A percentile compares a stretch with the other conserved stretches of the same genome.
Evolutionary conservation across 2,329 filamentous ascomycete genomes (phyloP).

Genomic region (Ceratocystis ficicola): DNA sequence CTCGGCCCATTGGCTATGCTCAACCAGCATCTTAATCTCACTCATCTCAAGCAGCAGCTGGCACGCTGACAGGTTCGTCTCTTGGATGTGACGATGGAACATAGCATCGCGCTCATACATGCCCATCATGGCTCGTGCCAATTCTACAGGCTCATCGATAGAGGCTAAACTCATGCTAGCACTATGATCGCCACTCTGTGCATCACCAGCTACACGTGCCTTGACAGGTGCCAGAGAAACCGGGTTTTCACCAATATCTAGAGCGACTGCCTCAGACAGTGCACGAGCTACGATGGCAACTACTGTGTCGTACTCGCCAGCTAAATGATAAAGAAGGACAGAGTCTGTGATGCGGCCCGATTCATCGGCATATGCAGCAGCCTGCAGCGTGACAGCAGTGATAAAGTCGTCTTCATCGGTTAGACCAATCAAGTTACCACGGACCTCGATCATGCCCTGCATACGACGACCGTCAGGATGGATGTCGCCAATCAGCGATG

Average conservation of each 20-base stretch:
- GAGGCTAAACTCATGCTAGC: constrained; percentile 31
- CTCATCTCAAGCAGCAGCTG: constrained; percentile 48
- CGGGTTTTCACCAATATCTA: constrained; percentile 72
- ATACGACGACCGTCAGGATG: constrained; percentile 73
- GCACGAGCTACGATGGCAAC: constrained; percentile 79
- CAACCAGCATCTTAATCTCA: constrained; percentile 46
- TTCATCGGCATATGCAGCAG: constrained; percentile 84
- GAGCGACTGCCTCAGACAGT: constrained; percentile 75
- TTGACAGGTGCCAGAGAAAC: constrained; percentile 69
- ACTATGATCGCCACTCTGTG: constrained; percentile 47
- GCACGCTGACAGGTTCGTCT: constrained; percentile 46
- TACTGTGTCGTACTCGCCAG: constrained; percentile 92
- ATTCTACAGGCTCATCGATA: constrained; percentile 48
- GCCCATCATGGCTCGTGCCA: constrained; percentile 48
- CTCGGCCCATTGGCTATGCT: constrained; percentile 44
- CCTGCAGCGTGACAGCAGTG: constrained; percentile 82
- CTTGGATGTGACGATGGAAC: constrained; percentile 47
- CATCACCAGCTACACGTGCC: constrained; percentile 44
- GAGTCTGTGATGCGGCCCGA: constrained; percentile 88
- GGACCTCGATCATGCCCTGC: constrained; percentile 75
- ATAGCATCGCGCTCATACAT: constrained; percentile 51
- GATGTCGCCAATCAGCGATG: constrained; percentile 84
- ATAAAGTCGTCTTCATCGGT: constrained; percentile 73
- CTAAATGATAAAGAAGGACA: constrained; percentile 85
- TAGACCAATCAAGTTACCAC: constrained; percentile 68